phyloP scores from a whole-genome alignment of 768 basidiomycete species.

The Hirschioporus abietinus region DNA sequence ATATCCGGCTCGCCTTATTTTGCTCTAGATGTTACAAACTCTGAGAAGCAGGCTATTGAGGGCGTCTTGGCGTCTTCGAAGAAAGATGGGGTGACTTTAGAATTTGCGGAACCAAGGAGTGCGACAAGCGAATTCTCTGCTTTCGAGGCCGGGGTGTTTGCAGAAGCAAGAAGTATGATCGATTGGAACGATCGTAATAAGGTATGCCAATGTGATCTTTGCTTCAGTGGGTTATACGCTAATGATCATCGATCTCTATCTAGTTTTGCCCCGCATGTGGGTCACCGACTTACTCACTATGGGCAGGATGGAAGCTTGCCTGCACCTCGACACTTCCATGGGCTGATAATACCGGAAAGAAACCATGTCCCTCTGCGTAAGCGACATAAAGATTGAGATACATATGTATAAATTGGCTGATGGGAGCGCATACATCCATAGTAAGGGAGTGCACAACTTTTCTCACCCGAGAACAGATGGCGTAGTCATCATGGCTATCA shows the following conservation, averaged over 20 bases:
- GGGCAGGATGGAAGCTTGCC: slow-evolving; percentile 94
- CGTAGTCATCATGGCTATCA: slow-evolving; percentile 87
- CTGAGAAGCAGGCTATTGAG: slow-evolving; percentile 39
- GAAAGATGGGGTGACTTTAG: slow-evolving; percentile 27
- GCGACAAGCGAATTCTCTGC: slow-evolving; percentile 51
- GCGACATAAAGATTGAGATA: neutral
- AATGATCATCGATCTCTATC: neutral
- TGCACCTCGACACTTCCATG: slow-evolving; percentile 76
- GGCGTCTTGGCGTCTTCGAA: slow-evolving; percentile 35
- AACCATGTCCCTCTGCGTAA: slow-evolving; percentile 70
- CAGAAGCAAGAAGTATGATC: slow-evolving; percentile 70
- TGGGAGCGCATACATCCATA: slow-evolving; percentile 23
- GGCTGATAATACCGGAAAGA: slow-evolving; percentile 55
- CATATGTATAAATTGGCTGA: neutral
- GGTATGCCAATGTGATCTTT: slow-evolving; percentile 32
- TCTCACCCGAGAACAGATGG: slow-evolving; percentile 77
- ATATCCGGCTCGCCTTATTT: slow-evolving; percentile 85
- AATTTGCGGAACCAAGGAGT: slow-evolving; percentile 63
- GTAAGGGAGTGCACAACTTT: slow-evolving; percentile 85
- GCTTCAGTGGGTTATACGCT: slow-evolving; percentile 3
- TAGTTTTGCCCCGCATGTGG: slow-evolving; percentile 92
- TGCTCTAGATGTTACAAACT: slow-evolving; percentile 64
- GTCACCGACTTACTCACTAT: slow-evolving; percentile 71
- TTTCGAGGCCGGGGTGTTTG: slow-evolving; percentile 73
- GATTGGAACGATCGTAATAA: slow-evolving; percentile 95